Evolutionary conservation across 2,329 filamentous ascomycete species (phyloP), one percentile per base, ranked within the genome.

Genomic region (Trichoderma pleuroti): DNA sequence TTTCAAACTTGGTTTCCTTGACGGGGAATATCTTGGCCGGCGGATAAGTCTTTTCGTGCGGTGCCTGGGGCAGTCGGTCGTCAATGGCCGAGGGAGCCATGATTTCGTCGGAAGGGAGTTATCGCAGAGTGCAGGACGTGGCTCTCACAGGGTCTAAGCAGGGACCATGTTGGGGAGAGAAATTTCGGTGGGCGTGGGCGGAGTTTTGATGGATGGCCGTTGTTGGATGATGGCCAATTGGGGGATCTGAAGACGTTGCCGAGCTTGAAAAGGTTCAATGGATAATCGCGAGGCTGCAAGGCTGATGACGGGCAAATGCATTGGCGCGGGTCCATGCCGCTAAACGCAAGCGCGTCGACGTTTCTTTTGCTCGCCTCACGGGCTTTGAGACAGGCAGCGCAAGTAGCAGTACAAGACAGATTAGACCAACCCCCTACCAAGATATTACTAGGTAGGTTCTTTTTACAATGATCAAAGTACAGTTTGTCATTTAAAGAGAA

Each of bases 1-100:
- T 85, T 72, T 90, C 87, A 76, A 90, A 91, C 73, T 83, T 85
- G 71, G 84, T 86, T 77, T 91, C 90, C 76, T 87, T 87, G 71
- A 89, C 86, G n/a, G 85, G 83, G 74, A 88, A 89, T 67, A 91
- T 84, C 54, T 84, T 84, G 72, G 88, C 82, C 42, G 87, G 82
- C 68, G 87, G 84, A 73, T 85, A 87, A 71, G 77, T 82, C 78
- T 81, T 80, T 77, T 78, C 78, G 77, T 78, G 76, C 70, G 77
- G 79, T 70, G 77, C 73, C 75, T 76, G 77, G 72, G 78, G 76
- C 73, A 77, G 78, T 65, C 81, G 80, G 72, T 82, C 82, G 73
- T 85, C 86, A 74, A 84, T 80, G 39, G 84, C 87, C 67, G 86
- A 86, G 71, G 86, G 86, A 74, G 86, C 83, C 86, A 88, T 88